phyloP scores from a whole-genome alignment of 2,329 filamentous ascomycete genomes.

The Byssothecium circinans region DNA sequence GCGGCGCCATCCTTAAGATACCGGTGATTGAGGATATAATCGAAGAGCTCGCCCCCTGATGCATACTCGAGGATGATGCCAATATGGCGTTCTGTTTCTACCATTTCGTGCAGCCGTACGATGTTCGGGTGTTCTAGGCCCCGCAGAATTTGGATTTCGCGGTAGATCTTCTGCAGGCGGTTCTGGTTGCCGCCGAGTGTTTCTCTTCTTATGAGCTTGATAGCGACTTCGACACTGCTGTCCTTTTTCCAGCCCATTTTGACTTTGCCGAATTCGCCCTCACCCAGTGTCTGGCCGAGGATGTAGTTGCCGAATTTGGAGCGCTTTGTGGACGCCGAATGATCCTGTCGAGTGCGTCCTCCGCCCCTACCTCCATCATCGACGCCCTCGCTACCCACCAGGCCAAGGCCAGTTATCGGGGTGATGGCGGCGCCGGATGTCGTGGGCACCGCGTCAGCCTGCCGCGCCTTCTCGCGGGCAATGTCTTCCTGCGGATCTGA shows the following conservation, averaged over 20 bases:
- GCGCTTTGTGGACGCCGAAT: conserved; percentile 66
- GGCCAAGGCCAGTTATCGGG: conserved; percentile 51
- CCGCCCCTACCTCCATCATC: conserved; percentile 50
- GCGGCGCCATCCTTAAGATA: conserved; percentile 94
- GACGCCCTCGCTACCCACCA: conserved; percentile 54
- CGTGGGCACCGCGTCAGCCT: conserved; percentile 60
- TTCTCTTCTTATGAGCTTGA: conserved; percentile 95
- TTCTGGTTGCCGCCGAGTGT: conserved; percentile 85
- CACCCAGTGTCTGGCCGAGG: conserved; percentile 90
- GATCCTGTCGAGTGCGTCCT: conserved; percentile 59
- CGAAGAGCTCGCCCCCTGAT: conserved; percentile 94
- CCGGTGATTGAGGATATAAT: conserved; percentile 95
- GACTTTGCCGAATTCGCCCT: conserved; percentile 98
- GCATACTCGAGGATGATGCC: conserved; percentile 98
- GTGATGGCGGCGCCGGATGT: conserved; percentile 48
- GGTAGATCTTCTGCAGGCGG: conserved; percentile 92
- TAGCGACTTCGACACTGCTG: conserved; percentile 88
- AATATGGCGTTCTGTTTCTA: conserved; percentile 95
- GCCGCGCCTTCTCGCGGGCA: conserved; percentile 69
- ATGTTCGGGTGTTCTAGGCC: conserved; percentile 95
- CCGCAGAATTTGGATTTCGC: conserved; percentile 88
- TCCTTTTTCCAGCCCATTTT: conserved; percentile 98
- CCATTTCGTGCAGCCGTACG: conserved; percentile 95
- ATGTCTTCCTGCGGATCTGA: conserved; percentile 75
- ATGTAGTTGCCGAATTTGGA: conserved; percentile 96